phyloP scores from a whole-genome alignment of 306 rosid genomes.

The Sechiopsis laciniata region DNA sequence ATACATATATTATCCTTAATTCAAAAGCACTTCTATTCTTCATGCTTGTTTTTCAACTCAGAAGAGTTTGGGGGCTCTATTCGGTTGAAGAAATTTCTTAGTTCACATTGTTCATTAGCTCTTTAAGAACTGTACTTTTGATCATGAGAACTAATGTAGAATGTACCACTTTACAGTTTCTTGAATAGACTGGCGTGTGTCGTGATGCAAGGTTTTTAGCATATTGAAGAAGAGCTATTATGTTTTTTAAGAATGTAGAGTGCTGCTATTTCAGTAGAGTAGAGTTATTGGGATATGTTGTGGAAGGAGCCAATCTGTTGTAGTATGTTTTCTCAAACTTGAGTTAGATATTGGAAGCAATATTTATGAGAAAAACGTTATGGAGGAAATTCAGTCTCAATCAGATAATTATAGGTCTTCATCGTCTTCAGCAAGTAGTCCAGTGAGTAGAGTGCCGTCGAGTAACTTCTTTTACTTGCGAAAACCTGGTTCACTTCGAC shows the following conservation, averaged over 20 bases:
- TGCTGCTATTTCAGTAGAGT: background rate
- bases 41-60: background rate
- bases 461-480: constrained; percentile 94
- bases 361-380: constrained; percentile 23
- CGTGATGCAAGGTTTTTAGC: constrained; percentile 5
- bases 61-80: background rate
- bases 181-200: background rate
- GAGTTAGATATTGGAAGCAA: constrained; percentile 24
- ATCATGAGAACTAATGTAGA: background rate
- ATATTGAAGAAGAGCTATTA: background rate
- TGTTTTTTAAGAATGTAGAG: constrained; percentile 5
- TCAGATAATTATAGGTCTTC: constrained; percentile 92
- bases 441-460: constrained; percentile 93
- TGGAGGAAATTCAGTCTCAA: constrained; percentile 98
- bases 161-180: constrained; percentile 4
- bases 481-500: constrained; percentile 89
- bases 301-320: constrained; percentile 18
- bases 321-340: constrained; percentile 27
- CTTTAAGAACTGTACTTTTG: background rate
- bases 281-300: background rate
- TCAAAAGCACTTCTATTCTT: background rate
- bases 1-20: background rate
- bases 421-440: constrained; percentile 95
- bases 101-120: constrained; percentile 8
- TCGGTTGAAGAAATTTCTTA: background rate